Conservation (phyloP, 768 basidiomycete genomes). For the Lentinula lateritia region DNA sequence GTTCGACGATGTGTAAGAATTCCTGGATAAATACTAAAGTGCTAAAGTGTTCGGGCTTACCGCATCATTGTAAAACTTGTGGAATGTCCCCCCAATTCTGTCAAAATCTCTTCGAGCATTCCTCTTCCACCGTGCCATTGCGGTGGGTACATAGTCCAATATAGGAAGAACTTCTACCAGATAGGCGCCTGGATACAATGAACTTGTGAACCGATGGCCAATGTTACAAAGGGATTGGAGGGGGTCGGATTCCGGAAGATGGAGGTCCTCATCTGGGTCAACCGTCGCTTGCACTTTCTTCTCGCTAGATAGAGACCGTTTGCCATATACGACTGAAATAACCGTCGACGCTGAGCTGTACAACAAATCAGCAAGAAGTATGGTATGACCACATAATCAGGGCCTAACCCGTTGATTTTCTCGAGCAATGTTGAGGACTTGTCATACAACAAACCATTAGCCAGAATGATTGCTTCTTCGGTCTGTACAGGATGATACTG, state of each 20-base stretch:
- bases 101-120: neutral
- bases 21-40: neutral
- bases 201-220: neutral
- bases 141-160: neutral
- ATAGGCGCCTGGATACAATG: constrained; percentile 4
- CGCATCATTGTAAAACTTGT: neutral
- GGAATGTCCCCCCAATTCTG: neutral
- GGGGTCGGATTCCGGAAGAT: neutral
- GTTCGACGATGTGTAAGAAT: too few relatives aligned
- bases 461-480: neutral
- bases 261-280: neutral
- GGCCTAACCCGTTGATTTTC: neutral
- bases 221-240: neutral
- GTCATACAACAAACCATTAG: neutral
- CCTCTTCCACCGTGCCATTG: neutral
- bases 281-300: neutral
- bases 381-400: neutral
- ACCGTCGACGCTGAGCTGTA: neutral
- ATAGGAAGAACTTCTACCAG: constrained; percentile 1
- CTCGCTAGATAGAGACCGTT: neutral
- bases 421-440: neutral
- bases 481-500: neutral
- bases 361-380: too few relatives aligned
- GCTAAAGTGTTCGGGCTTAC: neutral
- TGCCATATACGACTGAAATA: constrained; percentile 2